Base-by-base conservation (phyloP, 2,329 filamentous ascomycete genomes). In the Fusarium nanum region DNA sequence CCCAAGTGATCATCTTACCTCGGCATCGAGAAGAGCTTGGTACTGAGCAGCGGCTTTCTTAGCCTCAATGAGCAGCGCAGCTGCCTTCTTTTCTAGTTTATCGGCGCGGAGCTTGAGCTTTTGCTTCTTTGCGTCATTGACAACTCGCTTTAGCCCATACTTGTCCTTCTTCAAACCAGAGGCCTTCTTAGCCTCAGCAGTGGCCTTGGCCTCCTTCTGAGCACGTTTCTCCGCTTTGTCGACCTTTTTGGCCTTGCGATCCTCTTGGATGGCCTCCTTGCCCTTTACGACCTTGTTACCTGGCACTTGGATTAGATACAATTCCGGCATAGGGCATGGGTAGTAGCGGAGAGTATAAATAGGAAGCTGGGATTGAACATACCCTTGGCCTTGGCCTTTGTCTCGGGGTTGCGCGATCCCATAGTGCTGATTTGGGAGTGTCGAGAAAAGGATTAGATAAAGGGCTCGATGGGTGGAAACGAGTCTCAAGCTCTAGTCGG, bases 11-110 rank as follows among this genome's bases (percentile, higher is more conserved):
- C 23, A 30, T 60, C 70, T 60, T 34, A 75, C 73, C 55, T 76
- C 67, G 6, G 63, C 72, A 27, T 76, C 72, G 23, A 70, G 64
- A n/a, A 71, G 41, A 42, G 73, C 57, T 55, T 77, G 72, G 40
- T 79, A 78, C 44, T 77, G 67, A 12, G 71, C 71, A 28, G 73
- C 71, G 25, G 73, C 70, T 60, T 78, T 79, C 64, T 81, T 78
- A 0, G 84, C 80, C 60, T 84, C 78, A 1, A 72, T 74, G 70
- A 83, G 70, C 34, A 86, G 64, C 72, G 81, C 80, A 27, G 82
- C 64, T 12, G 76, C 73, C 58, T 73, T 74, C 23, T 66, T 55
- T 52, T 75, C 52, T 5, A 75, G 77, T 71, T 81, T 81, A 14
- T 81, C 78, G 32, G 81, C 80, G 28, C 80, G 80, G n/a, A 66